phyloP scores from a whole-genome alignment of 305 asterid species.

The Withania somnifera region DNA sequence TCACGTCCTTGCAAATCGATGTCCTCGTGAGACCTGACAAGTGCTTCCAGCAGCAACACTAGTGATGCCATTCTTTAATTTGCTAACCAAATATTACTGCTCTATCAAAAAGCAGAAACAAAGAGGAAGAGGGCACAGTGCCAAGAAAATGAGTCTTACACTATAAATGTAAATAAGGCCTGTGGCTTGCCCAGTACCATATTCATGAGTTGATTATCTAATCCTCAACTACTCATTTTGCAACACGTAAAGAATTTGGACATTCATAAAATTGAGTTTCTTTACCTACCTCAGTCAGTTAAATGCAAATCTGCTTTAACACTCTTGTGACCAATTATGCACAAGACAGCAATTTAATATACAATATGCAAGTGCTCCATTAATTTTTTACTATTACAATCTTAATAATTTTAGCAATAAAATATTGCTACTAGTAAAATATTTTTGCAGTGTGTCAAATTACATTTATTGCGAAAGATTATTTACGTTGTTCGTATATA shows the following conservation, averaged over 20 bases:
- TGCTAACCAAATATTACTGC: neutral
- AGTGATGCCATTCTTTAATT: conserved; percentile 12
- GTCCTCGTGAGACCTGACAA: neutral
- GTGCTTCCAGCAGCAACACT: conserved; percentile 13
- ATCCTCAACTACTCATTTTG: conserved; percentile 4
- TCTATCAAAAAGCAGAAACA: neutral
- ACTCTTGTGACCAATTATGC: neutral
- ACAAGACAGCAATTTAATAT: neutral
- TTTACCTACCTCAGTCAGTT: neutral
- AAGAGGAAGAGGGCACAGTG: neutral
- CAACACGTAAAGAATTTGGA: conserved; percentile 4
- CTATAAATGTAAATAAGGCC: neutral
- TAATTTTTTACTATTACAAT: neutral
- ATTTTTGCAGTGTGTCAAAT: neutral
- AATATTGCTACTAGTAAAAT: neutral
- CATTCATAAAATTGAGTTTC: neutral
- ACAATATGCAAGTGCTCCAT: neutral
- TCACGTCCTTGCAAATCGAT: neutral
- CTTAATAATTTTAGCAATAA: neutral
- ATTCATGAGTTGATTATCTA: neutral
- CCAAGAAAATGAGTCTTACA: neutral
- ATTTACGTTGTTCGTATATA: too few species aligned
- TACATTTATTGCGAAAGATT: too few species aligned
- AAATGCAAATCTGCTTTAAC: neutral
- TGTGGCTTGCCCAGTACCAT: neutral